These are phyloP conservation scores for Macroventuria anomochaeta DNA, from an alignment of 2,329 filamentous ascomycete genomes.

Conservation along the genomic window DNA sequence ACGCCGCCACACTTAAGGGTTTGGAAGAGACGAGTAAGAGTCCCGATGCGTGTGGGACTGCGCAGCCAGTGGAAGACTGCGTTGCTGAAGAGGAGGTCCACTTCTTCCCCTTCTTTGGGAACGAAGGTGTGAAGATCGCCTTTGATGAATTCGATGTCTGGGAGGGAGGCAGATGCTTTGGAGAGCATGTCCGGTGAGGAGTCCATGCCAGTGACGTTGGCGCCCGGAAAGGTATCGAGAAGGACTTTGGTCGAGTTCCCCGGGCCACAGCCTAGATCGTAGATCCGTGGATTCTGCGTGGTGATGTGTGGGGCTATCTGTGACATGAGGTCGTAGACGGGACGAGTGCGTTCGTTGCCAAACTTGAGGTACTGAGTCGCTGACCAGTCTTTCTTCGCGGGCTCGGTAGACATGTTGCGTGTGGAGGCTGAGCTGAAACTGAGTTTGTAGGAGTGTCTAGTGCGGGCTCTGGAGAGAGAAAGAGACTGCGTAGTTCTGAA, in stretches of 20 bases:
- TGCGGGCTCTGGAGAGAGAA: neutral
- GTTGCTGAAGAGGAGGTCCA: constrained; percentile 60
- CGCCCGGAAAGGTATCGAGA: constrained; percentile 55
- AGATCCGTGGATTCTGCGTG: constrained; percentile 48
- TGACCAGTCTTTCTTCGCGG: constrained; percentile 57
- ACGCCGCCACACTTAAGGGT: constrained; percentile 54
- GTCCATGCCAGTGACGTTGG: constrained; percentile 60
- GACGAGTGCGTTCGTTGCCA: constrained; percentile 59
- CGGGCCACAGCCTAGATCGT: constrained; percentile 67
- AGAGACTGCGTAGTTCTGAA: neutral
- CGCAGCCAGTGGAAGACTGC: constrained; percentile 67
- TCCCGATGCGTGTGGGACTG: constrained; percentile 51
- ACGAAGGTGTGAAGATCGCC: constrained; percentile 56
- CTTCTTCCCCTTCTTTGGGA: constrained; percentile 18
- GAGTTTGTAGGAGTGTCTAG: neutral
- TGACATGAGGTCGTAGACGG: constrained; percentile 61
- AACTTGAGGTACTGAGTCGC: constrained; percentile 65
- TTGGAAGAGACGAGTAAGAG: constrained; percentile 54
- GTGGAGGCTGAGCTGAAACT: neutral
- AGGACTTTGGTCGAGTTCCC: constrained; percentile 64
- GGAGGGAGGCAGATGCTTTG: constrained; percentile 52
- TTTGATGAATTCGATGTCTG: constrained; percentile 54
- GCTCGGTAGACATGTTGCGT: constrained; percentile 2
- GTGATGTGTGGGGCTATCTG: constrained; percentile 51
- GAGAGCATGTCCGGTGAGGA: constrained; percentile 63